These are phyloP conservation scores for Erodium chrysanthum DNA, from an alignment of 441 rosid species.

Conservation along the genomic window DNA sequence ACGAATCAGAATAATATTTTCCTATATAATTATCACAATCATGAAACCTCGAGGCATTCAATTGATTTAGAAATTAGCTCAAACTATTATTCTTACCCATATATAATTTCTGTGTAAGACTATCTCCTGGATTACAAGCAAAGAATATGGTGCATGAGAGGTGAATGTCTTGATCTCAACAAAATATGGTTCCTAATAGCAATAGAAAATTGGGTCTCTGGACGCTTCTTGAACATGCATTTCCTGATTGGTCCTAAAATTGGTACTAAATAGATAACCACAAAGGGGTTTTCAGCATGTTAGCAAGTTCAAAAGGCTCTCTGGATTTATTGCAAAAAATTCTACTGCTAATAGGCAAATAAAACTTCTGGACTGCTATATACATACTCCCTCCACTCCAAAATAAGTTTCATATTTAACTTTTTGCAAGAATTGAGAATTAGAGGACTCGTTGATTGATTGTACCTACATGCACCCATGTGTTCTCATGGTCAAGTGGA, in stretches of 20 bases:
- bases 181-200: background rate
- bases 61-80: background rate
- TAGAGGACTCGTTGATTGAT: background rate
- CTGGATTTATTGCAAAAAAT: background rate
- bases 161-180: background rate
- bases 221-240: background rate
- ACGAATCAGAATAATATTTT: background rate
- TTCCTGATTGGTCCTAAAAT: background rate
- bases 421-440: background rate
- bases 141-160: background rate
- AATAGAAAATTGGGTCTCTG: background rate
- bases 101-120: background rate
- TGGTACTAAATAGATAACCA: background rate
- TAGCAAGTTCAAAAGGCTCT: background rate
- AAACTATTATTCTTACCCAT: background rate
- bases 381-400: background rate
- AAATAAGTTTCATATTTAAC: background rate
- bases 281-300: background rate
- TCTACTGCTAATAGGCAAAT: background rate
- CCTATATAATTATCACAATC: constrained; percentile 2
- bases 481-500: background rate
- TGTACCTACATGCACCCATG: background rate
- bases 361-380: background rate
- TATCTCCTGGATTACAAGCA: background rate
- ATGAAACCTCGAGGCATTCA: background rate